Base-by-base conservation (phyloP, 1,284 basidiomycete genomes). In the Ceratobasidium sp. region DNA sequence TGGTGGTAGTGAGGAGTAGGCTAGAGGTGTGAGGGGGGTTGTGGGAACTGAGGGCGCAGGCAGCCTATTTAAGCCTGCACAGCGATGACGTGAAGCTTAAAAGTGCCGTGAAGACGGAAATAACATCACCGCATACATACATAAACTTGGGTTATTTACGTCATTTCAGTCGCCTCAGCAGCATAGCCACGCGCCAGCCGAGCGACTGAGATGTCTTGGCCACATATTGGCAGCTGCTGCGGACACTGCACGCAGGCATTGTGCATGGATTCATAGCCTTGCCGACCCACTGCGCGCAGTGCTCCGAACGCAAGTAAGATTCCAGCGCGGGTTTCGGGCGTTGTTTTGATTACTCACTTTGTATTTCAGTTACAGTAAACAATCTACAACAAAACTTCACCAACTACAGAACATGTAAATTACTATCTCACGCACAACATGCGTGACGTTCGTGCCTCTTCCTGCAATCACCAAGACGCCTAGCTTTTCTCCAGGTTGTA, bases 331-430 rank as follows among this genome's bases (percentile, higher is more conserved):
- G 6, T 35, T 26, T 26, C 16, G 35, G 28, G 43, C 21, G 26
- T 59, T 32, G n/a, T 23, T 57, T 57, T 18, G 21, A 41, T 13
- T n/a, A 59, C 26, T 59, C 2, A 44, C 35, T 61, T n/a, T 23
- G 30, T 47, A 50, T 64, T 5, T 30, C 11, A 55, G 52, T 32
- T 55, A 14, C 16, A 30, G 2, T n/a, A n/a, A 32, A 55, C 13
- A 5, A 55, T 30, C 23, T 28, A 9, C 21, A 54, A 54, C 5
- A 13, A 16, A 47, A 46, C 35, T 49, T 64, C 35, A 64, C 44
- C 61, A 64, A 64, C 61, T 64, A 43, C 44, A 67, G 46, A 67
- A 67, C 35, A 67, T 41, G 38, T 54, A 54, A 41, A 54, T 55
- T 11, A 28, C 18, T 50, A 54, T 35, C 35, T 67, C 32, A 11